Conservation (phyloP, 2,329 filamentous ascomycete genomes). For the Leptographium procerum region DNA sequence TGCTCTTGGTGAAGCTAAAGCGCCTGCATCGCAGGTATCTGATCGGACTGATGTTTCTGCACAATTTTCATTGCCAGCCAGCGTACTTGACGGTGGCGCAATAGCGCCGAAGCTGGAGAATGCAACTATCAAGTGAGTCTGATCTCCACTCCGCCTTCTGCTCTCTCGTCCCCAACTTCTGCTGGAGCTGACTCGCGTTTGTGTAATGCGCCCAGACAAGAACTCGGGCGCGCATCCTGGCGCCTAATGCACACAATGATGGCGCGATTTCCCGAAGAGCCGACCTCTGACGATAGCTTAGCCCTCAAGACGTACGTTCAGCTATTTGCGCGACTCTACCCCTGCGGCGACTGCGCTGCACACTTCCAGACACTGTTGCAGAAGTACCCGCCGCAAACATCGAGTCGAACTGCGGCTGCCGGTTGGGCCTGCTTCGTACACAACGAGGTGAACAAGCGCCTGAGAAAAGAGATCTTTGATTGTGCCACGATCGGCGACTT, state of each 20-base stretch:
- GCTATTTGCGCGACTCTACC: constrained; percentile 57
- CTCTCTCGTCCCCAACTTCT: not conserved
- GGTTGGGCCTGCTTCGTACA: constrained; percentile 60
- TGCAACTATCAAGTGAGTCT: constrained; percentile 59
- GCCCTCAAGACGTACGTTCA: constrained; percentile 55
- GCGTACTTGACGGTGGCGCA: constrained; percentile 52
- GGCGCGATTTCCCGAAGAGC: constrained; percentile 56
- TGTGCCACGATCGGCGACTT: constrained; percentile 58
- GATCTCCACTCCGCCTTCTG: not conserved
- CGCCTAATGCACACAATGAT: constrained; percentile 62
- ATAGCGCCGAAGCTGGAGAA: constrained; percentile 77
- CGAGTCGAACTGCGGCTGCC: constrained; percentile 50
- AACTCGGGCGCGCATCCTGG: constrained; percentile 58
- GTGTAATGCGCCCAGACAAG: constrained; percentile 17
- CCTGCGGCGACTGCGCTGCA: constrained; percentile 56
- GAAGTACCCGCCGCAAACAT: constrained; percentile 54
- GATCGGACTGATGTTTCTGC: not conserved
- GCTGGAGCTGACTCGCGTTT: not conserved
- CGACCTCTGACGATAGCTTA: constrained; percentile 48
- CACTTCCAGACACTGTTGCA: constrained; percentile 54
- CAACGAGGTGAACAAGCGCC: constrained; percentile 53
- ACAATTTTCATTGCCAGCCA: constrained; percentile 30
- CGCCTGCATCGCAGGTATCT: not conserved
- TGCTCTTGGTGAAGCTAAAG: not conserved
- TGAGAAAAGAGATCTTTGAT: constrained; percentile 52